Base-by-base conservation (phyloP, 257 asterid species). In the Salvia splendens region DNA sequence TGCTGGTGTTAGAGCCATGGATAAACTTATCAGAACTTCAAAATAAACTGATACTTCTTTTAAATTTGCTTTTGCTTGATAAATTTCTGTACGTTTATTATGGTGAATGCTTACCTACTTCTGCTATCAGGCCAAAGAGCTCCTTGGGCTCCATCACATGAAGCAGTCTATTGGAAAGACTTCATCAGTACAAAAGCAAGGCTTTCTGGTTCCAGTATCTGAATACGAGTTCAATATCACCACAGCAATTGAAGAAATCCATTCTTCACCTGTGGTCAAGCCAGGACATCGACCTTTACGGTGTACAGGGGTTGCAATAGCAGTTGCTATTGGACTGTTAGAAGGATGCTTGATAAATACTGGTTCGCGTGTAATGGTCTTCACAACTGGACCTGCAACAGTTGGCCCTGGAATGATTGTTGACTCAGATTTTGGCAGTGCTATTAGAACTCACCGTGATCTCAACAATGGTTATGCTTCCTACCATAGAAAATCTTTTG, bases 331-430 rank as follows among this genome's bases (percentile, higher is more conserved):
- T 30, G 99, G 95, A 35, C 91, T 93, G 68, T 60, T 93, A 33
- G 97, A 93, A 80, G 99, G 92, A 57, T 87, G 92, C 80, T 75
- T 46, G 47, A 76, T 86, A 67, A 81, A 70, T 72, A 80, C 87
- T 10, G 99, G 96, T 57, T 86, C 99, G 4, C 96, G 95, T 52
- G 75, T 93, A 64, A 90, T 88, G 95, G 82, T 93, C 73, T 93
- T 93, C 91, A 88, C 97, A 51, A 86, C 96, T 6, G 99, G 99
- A 16, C 97, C 99, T 20, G 88, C 96, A 67, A 93, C 97, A 38
- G 16, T 83, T 14, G 99, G 99, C 77, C 96, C 97, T 2, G 99
- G 99, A 49, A 77, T 66, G 70, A 76, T 93, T 14, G 95, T 90
- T 49, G 72, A 74, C 75, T 83, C 95, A 20, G 91, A 90, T 65